Base-by-base conservation (phyloP, 768 basidiomycete genomes). In the Lactarius sp. region DNA sequence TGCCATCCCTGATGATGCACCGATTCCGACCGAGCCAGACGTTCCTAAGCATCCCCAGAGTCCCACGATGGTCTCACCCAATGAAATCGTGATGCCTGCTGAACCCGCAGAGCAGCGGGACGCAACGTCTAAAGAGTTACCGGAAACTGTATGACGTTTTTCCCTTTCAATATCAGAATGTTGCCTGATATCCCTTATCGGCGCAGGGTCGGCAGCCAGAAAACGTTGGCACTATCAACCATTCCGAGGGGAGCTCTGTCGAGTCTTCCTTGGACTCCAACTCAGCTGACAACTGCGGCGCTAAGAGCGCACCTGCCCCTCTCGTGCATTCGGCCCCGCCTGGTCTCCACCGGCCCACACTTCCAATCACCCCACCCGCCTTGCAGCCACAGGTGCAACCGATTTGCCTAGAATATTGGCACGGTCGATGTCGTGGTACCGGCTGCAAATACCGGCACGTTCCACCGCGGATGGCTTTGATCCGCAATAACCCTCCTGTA, bases 151-250 rank as follows among this genome's bases (percentile, higher is more conserved):
- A 42, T 14, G 16, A n/a, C 1, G 10, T 27, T 18, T 18, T 6
- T n/a, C 6, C 14, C 10, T 54, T 54, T 20, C n/a, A 34, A 3
- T 39, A 7, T 27, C 33, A 39, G 20, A 22, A 18, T 4, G 18
- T 33, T 46, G 6, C n/a, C 31, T 53, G n/a, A 62, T 16, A 4
- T 7, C 18, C 13, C 14, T 59, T n/a, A 27, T 54, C 12, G 46
- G 7, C 36, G 18, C 46, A 63, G 62, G 62, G 49, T 22, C 13
- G 13, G 36, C 52, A 42, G 47, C 52, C 41, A 27, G 41, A 55
- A 27, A 33, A 20, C 3, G 8, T 16, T 13, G 39, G 27, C n/a
- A 46, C 6, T 9, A 7, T n/a, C 46, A 18, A 39, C 42, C 14
- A 22, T 49, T 41, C 49, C 10, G 37, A 54, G 34, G 13, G 50